Evolutionary conservation across 208 protist species (phyloP), one percentile per base, ranked within the genome.

Genomic region (Leishmania major): DNA sequence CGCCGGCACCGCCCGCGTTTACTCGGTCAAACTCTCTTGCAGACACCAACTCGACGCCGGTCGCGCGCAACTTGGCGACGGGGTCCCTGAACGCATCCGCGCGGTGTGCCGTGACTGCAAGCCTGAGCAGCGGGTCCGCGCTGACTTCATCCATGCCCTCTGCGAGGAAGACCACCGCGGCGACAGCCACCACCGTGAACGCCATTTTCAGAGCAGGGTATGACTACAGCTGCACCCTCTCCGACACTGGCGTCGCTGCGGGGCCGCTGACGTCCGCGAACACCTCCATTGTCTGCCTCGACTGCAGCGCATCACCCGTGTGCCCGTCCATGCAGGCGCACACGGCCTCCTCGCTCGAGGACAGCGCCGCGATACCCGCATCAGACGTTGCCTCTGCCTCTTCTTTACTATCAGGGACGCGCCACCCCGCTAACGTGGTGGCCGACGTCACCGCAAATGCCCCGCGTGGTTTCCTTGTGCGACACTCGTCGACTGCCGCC

Each of bases 311-410:
- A 10, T 77, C 81, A 13, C 45, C 76, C 3, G 78, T 82, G 31
- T 87, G 84, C 70, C 84, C 84, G 2, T 87, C 84, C 43, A 84
- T 87, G 84, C 78, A 73, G 37, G 70, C 84, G 5, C 80, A 75
- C 84, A 84, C 74, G 31, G 67, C 47, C 6, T 19, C 43, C 43
- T 74, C 69, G n/a, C 51, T 69, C 4, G 55, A 75, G 49, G 55
- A 31, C 69, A 53, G 57, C 70, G 4, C 45, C 43, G 57, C 31
- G 51, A 53, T 5, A 53, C n/a, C 71, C 10, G 19, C 19, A 53
- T n/a, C 53, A 62, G 15, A 51, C 19, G 28, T 11, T 31, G 37
- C 37, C 25, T 15, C 55, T 8, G 49, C 35, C 73, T 77, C 43
- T 47, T 31, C 43, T 47, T 31, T 51, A 13, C 1, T 51, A 3